Percentiles rank a stretch among this genome's conserved stretches.
These are phyloP conservation scores for Elsinoe fawcettii DNA, from an alignment of 2,329 filamentous ascomycete genomes.

Conservation along the genomic window DNA sequence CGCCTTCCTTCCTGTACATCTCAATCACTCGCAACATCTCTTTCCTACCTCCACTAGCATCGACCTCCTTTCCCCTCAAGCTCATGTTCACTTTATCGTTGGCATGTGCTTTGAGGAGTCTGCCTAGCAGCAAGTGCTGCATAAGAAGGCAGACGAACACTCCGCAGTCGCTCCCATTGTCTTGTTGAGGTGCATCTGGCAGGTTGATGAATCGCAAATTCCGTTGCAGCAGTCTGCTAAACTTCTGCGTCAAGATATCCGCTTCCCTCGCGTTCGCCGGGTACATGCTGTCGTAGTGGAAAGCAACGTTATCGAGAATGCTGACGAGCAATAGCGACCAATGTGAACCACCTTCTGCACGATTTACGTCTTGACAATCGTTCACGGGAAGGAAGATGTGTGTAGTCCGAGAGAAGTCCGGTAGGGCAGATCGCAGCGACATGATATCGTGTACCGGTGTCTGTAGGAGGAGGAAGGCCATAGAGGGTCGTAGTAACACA, in stretches of 20 bases:
- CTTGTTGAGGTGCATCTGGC: slow-evolving; percentile 79
- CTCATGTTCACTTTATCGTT: slow-evolving; percentile 91
- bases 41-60: slow-evolving; percentile 71
- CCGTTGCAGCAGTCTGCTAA: slow-evolving; percentile 60
- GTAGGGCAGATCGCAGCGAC: slow-evolving; percentile 59
- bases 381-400: slow-evolving; percentile 97
- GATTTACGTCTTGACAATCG: slow-evolving; percentile 66
- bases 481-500: slow-evolving; percentile 80
- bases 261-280: slow-evolving; percentile 71
- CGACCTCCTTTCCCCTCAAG: slow-evolving; percentile 74
- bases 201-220: slow-evolving; percentile 71
- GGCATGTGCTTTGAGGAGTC: slow-evolving; percentile 69
- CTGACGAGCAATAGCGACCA: slow-evolving; percentile 92
- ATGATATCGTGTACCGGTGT: slow-evolving; percentile 45
- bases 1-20: slow-evolving; percentile 75
- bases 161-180: slow-evolving; percentile 88
- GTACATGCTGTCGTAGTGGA: slow-evolving; percentile 88
- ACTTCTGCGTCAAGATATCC: slow-evolving; percentile 57
- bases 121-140: slow-evolving; percentile 82
- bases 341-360: slow-evolving; percentile 84
- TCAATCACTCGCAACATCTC: slow-evolving; percentile 91
- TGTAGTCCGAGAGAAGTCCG: slow-evolving; percentile 70
- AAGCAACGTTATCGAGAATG: slow-evolving; percentile 79
- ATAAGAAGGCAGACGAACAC: slow-evolving; percentile 95
- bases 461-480: slow-evolving; percentile 86